Conservation (phyloP, 441 rosid species). For the Biscutella auriculata region DNA sequence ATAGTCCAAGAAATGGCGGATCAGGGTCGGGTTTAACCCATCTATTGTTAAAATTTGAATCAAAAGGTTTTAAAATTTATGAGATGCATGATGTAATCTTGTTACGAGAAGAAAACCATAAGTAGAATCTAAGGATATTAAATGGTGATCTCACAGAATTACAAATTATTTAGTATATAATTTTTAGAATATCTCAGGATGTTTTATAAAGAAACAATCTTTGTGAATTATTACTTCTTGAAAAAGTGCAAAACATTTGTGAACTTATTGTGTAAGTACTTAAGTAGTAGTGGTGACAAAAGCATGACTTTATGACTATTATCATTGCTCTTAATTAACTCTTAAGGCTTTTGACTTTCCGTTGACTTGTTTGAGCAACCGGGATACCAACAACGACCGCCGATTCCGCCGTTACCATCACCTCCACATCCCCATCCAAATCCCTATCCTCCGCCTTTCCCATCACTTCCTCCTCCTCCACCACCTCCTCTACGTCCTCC, state of each 20-base stretch:
- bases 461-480: conserved; percentile 1
- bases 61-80: neutral
- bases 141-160: too few relatives aligned
- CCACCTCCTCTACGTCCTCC: neutral
- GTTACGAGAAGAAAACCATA: neutral
- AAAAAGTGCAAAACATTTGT: neutral
- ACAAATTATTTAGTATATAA: too few relatives aligned
- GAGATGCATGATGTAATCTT: neutral
- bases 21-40: neutral
- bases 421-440: conserved; percentile 21
- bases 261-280: conserved; percentile 7
- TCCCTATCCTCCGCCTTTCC: conserved; percentile 16
- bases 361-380: conserved; percentile 17
- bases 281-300: conserved; percentile 14
- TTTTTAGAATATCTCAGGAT: too few relatives aligned
- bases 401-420: conserved; percentile 8
- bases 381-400: conserved; percentile 23
- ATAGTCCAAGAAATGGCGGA: neutral
- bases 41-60: neutral
- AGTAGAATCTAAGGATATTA: too few relatives aligned
- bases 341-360: conserved; percentile 4
- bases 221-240: neutral
- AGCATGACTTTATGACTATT: conserved; percentile 1
- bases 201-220: too few relatives aligned
- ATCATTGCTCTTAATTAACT: neutral